These are phyloP conservation scores for Davidsoniella australis DNA, from an alignment of 2,329 filamentous ascomycete species.

Conservation along the genomic window DNA sequence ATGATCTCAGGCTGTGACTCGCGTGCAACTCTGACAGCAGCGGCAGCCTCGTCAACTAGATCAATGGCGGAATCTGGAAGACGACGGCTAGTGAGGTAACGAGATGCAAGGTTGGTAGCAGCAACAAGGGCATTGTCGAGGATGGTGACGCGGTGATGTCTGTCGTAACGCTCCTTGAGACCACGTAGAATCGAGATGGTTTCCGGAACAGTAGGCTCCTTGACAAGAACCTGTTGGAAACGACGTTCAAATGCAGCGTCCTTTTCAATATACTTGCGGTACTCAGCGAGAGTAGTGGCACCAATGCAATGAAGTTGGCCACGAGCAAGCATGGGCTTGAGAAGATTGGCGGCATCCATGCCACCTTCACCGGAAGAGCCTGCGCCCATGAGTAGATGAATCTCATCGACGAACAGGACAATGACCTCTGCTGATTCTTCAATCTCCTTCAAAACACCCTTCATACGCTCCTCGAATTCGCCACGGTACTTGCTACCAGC, in stretches of 20 bases:
- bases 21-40: slow-evolving; percentile 85
- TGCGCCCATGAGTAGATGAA: slow-evolving; percentile 95
- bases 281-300: slow-evolving; percentile 86
- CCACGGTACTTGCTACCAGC: slow-evolving; percentile 96
- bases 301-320: slow-evolving; percentile 96
- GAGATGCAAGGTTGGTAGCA: slow-evolving; percentile 76
- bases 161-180: slow-evolving; percentile 93
- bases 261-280: slow-evolving; percentile 98
- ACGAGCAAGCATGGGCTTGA: slow-evolving; percentile 95
- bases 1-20: slow-evolving; percentile 94
- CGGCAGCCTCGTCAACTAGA: slow-evolving; percentile 87
- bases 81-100: slow-evolving; percentile 79
- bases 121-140: slow-evolving; percentile 85
- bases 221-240: slow-evolving; percentile 96
- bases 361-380: slow-evolving; percentile 88
- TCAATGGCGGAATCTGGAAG: slow-evolving; percentile 95
- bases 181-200: slow-evolving; percentile 97
- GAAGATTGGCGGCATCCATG: slow-evolving; percentile 94
- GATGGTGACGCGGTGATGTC: slow-evolving; percentile 95
- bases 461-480: slow-evolving; percentile 98
- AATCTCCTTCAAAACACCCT: slow-evolving; percentile 95
- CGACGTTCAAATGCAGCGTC: slow-evolving; percentile 94
- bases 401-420: slow-evolving; percentile 95
- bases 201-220: slow-evolving; percentile 76
- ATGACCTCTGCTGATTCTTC: slow-evolving; percentile 90